A percentile compares a stretch with the other conserved stretches of the same genome.
Evolutionary conservation across 2,329 filamentous ascomycete genomes (phyloP).

Genomic region (Biscogniauxia sp.): DNA sequence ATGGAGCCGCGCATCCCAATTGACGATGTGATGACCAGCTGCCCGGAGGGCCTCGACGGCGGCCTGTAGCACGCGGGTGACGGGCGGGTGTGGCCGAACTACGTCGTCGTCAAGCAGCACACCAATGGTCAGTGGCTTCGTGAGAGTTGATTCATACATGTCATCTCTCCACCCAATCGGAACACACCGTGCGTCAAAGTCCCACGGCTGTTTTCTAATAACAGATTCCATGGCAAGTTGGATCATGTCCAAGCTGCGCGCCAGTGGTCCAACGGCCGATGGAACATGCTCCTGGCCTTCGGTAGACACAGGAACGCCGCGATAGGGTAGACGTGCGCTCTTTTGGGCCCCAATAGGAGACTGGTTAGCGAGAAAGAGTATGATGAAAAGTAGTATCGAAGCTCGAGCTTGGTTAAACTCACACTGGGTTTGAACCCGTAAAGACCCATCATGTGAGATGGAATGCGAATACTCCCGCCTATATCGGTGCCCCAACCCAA

Average conservation of each 20-base stretch:
- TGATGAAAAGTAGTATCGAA: too few relatives aligned
- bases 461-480: constrained; percentile 50
- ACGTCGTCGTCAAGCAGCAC: constrained; percentile 44
- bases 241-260: constrained; percentile 50
- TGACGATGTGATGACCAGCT: constrained; percentile 53
- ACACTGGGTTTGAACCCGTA: constrained; percentile 49
- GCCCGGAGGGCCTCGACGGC: constrained; percentile 37
- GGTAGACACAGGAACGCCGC: constrained; percentile 57
- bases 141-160: constrained; percentile 38
- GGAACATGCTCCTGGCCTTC: constrained; percentile 65
- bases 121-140: constrained; percentile 45
- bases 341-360: constrained; percentile 21
- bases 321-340: constrained; percentile 57
- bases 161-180: constrained; percentile 54
- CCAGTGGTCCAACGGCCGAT: constrained; percentile 60
- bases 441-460: constrained; percentile 44
- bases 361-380: too few relatives aligned
- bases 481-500: constrained; percentile 52
- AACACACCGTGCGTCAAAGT: constrained; percentile 50
- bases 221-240: constrained; percentile 47
- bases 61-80: constrained; percentile 43
- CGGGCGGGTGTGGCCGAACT: constrained; percentile 53
- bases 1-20: constrained; percentile 52
- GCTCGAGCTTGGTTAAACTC: constrained; percentile 27
- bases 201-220: constrained; percentile 49